A percentile compares a stretch with the other conserved stretches of the same genome.
phyloP scores from a whole-genome alignment of 768 basidiomycete species.

The Kwoniella europaea region DNA sequence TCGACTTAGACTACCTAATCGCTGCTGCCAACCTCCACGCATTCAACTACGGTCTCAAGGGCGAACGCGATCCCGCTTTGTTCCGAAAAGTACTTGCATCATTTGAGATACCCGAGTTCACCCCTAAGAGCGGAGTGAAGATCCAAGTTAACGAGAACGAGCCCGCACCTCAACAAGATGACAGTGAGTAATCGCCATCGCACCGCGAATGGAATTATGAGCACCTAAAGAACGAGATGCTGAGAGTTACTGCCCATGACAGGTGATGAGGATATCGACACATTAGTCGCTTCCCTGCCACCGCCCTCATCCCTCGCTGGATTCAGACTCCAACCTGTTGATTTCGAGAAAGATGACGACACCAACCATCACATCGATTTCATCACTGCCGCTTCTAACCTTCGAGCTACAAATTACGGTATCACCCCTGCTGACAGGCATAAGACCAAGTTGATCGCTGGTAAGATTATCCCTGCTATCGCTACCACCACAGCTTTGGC shows the following conservation, averaged over 20 bases:
- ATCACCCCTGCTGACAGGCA: conserved; percentile 86
- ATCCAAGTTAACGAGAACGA: conserved; percentile 95
- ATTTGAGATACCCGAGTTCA: conserved; percentile 86
- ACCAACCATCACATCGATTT: conserved; percentile 98
- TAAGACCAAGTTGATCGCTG: conserved; percentile 88
- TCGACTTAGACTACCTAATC: conserved; percentile 85
- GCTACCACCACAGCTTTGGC: conserved; percentile 97
- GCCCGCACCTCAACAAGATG: conserved; percentile 65
- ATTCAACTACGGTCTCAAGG: conserved; percentile 95
- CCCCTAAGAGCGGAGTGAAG: conserved; percentile 88
- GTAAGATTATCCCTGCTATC: conserved; percentile 99
- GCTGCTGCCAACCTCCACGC: conserved; percentile 95
- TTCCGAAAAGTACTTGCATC: conserved; percentile 84
- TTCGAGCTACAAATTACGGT: conserved; percentile 92
- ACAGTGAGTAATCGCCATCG: conserved; percentile 53
- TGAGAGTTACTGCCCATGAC: background rate
- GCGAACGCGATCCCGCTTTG: conserved; percentile 74
- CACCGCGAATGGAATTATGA: too few relatives aligned
- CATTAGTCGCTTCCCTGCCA: conserved; percentile 73
- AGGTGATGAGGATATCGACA: conserved; percentile 63
- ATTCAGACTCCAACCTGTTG: conserved; percentile 92
- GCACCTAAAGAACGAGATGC: background rate
- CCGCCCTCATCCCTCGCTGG: conserved; percentile 89
- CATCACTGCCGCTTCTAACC: conserved; percentile 95
- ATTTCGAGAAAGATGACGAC: conserved; percentile 99